Conservation (phyloP, 1,284 basidiomycete species). For the Grifola frondosa region DNA sequence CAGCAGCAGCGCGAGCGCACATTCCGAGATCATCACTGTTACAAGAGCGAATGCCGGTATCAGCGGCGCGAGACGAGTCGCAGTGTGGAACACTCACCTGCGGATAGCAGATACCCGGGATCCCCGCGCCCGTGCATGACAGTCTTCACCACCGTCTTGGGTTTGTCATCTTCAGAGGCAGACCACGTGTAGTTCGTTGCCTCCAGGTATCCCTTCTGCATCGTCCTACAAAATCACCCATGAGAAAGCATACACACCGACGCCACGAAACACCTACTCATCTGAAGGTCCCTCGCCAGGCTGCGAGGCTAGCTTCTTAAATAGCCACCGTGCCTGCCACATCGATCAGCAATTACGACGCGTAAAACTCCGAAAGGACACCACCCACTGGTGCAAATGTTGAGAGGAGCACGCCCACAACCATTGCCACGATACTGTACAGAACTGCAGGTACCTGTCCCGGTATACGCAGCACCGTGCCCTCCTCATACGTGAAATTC, state of each 20-base stretch:
- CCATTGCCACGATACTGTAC: slow-evolving; percentile 36
- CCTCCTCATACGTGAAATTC: slow-evolving; percentile 76
- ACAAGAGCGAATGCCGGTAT: background rate
- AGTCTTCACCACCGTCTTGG: slow-evolving; percentile 57
- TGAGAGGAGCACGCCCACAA: slow-evolving; percentile 10
- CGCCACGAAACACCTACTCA: slow-evolving; percentile 45
- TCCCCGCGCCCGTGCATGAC: slow-evolving; percentile 69
- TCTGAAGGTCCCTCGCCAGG: slow-evolving; percentile 66
- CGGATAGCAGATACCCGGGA: slow-evolving; percentile 74
- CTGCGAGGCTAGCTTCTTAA: slow-evolving; percentile 49
- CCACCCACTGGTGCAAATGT: slow-evolving; percentile 40
- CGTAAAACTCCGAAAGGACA: background rate
- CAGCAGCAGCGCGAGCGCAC: slow-evolving; percentile 66
- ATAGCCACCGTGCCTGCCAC: slow-evolving; percentile 53
- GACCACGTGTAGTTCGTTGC: slow-evolving; percentile 59
- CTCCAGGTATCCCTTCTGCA: slow-evolving; percentile 56
- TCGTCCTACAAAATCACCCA: slow-evolving; percentile 37
- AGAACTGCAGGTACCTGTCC: slow-evolving; percentile 44
- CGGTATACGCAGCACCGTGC: slow-evolving; percentile 41
- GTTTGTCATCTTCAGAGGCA: slow-evolving; percentile 38
- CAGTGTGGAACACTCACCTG: slow-evolving; percentile 49
- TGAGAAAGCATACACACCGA: background rate
- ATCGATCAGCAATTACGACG: slow-evolving; percentile 1
- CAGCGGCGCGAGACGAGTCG: background rate
- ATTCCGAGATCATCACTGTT: slow-evolving; percentile 76